Base-by-base conservation (phyloP, 805 yeast genomes). In the Candida railenensis region DNA sequence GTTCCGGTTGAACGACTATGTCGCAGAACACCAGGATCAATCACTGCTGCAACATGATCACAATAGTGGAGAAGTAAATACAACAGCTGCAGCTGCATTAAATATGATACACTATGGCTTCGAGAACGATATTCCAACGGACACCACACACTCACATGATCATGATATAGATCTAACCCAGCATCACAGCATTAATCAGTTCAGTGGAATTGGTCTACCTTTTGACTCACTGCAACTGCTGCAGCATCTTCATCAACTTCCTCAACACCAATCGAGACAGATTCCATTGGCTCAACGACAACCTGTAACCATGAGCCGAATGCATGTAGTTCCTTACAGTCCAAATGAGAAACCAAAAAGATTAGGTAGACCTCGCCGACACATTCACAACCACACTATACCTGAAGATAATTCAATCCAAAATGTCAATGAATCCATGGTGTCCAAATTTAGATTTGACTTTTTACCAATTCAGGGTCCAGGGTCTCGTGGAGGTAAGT, bases 401-500 rank as follows among this genome's bases (percentile, higher is more conserved):
- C 57, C 65, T 2, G 50, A 56, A 15, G 50, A 57, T 19, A 41
- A 53, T 5, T 53, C 40, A 4, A 15, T 2, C n/a, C 43, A 58
- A 32, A 69, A 69, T 50, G 57, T 53, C 42, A 63, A 60, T 21
- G 60, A 62, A 43, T 56, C 73, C 2, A 58, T 61, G 21, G 45
- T 63, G 22, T 60, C 69, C 36, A 62, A 60, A 49, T 69, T 68
- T 44, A 49, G 73, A 25, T 55, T 69, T n/a, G 71, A 68, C 52
- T 49, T 55, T 15, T 50, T 53, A 19, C 73, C 73, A 0, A 48
- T 70, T 1, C 67, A 60, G 42, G 74, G 74, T 0, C 73, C 73
- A 1, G 74, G 73, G 3, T 66, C 73, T 9, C 57, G 74, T 18
- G 74, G 75, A 3, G 74, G 74, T 2, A 61, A 54, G 40, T 39